Evolutionary conservation across 1,284 basidiomycete species (phyloP), one percentile per base, ranked within the genome.

Genomic region (Ceratobasidium sp.): DNA sequence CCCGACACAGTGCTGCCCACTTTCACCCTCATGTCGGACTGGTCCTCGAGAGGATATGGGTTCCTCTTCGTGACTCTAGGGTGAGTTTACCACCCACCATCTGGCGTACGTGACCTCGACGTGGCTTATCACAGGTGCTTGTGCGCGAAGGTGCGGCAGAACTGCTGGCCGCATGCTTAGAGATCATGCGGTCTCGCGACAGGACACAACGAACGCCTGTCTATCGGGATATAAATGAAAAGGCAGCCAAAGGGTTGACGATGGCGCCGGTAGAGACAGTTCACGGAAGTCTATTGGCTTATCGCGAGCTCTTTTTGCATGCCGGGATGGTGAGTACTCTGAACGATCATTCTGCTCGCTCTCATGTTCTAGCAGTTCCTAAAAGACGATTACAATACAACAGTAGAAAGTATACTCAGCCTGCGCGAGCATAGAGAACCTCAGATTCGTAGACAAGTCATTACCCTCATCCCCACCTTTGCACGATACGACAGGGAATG

Each of bases 401-500:
- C 93, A 8, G 94, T 94, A 72, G 96, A 98, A 73, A 90, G 93
- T 73, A 94, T 98, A 58, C 83, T 99, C 52, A 87, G 87, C 49
- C 95, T 94, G 82, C 90, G 90, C 77, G 87, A 90, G n/a, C 91
- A 93, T 77, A 86, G 93, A 73, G 96, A 98, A 75, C 82, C 86
- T 22, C 86, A 93, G 35, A 91, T 98, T 69, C 87, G 94, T 67
- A 92, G 93, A 79, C 93, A 94, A 80, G 94, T 98, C 71, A 95
- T 98, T 75, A 91, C 92, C 1, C 86, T 98, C 74, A 95, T 98
- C 54, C 95, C 96, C 0, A 92, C 91, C 6, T 86, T 98, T 74
- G 95, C 95, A n/a, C 88, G 90, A 1, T 98, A 97, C 77, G 94
- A 98, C 77, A 92, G 92, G 1, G 88, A 93, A 77, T 92, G 91